Evolutionary conservation across 192 early-diverging fungal species (phyloP).

Genomic region (Gorgonomyces haynaldii): DNA sequence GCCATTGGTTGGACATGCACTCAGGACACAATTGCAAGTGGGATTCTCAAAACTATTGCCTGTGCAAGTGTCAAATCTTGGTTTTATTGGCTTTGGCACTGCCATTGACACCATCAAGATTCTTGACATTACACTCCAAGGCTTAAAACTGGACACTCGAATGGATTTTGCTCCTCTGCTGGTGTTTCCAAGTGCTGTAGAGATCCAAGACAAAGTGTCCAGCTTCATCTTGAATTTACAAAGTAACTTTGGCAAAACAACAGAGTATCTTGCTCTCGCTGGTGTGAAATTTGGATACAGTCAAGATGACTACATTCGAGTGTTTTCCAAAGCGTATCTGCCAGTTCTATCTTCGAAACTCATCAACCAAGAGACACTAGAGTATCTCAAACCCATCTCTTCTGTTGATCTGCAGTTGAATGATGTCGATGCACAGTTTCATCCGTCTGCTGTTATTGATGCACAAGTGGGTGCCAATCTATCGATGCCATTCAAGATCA

Average conservation of each 20-base stretch:
- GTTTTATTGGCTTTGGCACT: slow-evolving; percentile 2
- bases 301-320: neutral
- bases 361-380: too few species aligned
- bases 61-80: slow-evolving; percentile 11
- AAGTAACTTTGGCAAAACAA: neutral
- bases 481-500: too few species aligned
- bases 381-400: too few species aligned
- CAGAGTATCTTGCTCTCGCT: neutral
- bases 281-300: neutral
- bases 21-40: neutral
- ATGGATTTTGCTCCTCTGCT: too few species aligned
- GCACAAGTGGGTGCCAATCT: too few species aligned
- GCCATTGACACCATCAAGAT: slow-evolving; percentile 5
- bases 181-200: neutral
- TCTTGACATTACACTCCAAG: neutral
- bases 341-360: neutral
- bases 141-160: neutral
- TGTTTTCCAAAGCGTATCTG: neutral
- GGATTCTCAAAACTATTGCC: slow-evolving; percentile 8
- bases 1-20: neutral
- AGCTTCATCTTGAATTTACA: neutral
- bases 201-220: neutral
- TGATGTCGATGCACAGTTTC: too few species aligned
- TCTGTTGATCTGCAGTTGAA: too few species aligned
- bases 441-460: too few species aligned